Evolutionary conservation across 1,284 basidiomycete species (phyloP).

Genomic region (Cryptococcus jaspeensis): DNA sequence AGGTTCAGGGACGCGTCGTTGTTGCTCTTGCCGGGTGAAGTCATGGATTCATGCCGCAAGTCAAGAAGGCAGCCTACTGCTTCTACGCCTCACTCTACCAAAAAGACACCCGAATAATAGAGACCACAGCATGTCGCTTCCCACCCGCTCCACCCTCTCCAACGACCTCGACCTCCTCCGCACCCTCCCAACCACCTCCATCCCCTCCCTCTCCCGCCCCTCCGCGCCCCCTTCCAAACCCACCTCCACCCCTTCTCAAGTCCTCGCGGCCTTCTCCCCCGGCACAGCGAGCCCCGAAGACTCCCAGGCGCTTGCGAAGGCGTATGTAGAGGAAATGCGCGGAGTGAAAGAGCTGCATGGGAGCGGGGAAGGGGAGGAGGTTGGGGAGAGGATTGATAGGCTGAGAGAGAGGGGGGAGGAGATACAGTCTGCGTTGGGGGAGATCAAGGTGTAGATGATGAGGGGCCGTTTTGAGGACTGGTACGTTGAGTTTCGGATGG

Average conservation of each 20-base stretch:
- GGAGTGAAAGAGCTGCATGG: not conserved
- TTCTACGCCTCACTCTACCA: too few relatives aligned
- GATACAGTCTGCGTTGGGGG: slow-evolving; percentile 12
- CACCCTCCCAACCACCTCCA: not conserved
- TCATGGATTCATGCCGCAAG: too few relatives aligned
- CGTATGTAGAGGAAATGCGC: slow-evolving; percentile 15
- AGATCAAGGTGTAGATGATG: slow-evolving; percentile 17
- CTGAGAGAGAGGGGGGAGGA: slow-evolving; percentile 18
- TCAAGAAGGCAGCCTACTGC: too few relatives aligned
- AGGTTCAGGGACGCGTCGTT: too few relatives aligned
- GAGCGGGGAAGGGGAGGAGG: slow-evolving; percentile 9
- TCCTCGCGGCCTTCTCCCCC: slow-evolving; percentile 9
- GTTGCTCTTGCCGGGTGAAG: too few relatives aligned
- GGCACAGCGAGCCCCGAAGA: slow-evolving; percentile 3
- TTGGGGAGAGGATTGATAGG: slow-evolving; percentile 21
- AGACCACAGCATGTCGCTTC: not conserved
- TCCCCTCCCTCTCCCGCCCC: not conserved
- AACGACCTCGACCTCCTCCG: not conserved
- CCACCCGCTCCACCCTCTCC: not conserved
- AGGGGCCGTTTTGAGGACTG: not conserved
- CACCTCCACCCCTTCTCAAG: not conserved
- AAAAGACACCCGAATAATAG: not conserved
- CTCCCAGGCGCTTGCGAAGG: slow-evolving; percentile 10
- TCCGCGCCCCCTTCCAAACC: not conserved
- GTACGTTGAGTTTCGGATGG: too few relatives aligned